phyloP scores from a whole-genome alignment of 768 basidiomycete genomes.

The Terana coerulea region DNA sequence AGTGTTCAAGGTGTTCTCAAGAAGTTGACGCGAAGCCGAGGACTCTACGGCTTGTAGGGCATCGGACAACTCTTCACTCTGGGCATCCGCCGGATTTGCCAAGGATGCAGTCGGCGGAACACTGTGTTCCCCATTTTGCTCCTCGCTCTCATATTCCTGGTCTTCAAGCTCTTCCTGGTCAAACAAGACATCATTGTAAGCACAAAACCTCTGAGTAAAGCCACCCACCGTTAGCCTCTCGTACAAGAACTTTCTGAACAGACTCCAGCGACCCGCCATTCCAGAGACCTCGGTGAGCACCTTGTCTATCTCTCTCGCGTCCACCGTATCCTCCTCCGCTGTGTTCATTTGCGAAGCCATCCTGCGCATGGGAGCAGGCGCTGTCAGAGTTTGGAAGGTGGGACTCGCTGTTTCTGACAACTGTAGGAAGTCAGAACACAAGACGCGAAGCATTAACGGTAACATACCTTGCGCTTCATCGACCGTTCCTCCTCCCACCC shows the following conservation, averaged over 20 bases:
- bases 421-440: conserved; percentile 3
- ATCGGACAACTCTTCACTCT: conserved; percentile 6
- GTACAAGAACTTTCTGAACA: conserved; percentile 85
- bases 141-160: neutral
- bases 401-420: conserved; percentile 9
- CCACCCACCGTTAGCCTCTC: conserved; percentile 60
- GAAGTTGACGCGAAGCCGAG: conserved; percentile 52
- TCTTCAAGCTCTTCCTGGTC: neutral
- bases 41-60: conserved; percentile 35
- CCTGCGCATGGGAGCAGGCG: conserved; percentile 25
- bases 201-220: neutral
- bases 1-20: conserved; percentile 61
- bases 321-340: conserved; percentile 54
- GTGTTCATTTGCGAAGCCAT: conserved; percentile 5
- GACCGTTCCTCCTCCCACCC: conserved; percentile 92
- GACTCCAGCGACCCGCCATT: conserved; percentile 88
- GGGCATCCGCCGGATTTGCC: too few species aligned
- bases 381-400: conserved; percentile 28
- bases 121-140: neutral
- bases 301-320: conserved; percentile 90
- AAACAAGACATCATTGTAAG: too few species aligned
- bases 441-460: neutral
- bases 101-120: too few species aligned
- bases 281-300: conserved; percentile 83
- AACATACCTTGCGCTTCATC: conserved; percentile 70